Evolutionary conservation across 2,329 filamentous ascomycete species (phyloP).

Genomic region (Neonectria coccinea): DNA sequence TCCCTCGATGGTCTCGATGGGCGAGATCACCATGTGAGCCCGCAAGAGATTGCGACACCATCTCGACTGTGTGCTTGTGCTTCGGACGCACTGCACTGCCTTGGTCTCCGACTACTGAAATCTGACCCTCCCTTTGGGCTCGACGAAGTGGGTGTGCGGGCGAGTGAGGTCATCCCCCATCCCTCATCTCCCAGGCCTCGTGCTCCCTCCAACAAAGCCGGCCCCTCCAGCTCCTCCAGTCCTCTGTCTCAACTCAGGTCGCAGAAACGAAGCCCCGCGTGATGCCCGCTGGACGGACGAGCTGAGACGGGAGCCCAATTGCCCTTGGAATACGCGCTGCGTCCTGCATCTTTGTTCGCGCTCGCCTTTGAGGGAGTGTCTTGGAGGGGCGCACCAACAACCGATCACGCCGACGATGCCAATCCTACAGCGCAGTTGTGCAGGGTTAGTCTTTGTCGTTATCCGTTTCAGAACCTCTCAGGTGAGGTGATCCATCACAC

Average conservation of each 20-base stretch:
- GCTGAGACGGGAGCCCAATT: background rate
- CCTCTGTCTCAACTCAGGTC: constrained; percentile 15
- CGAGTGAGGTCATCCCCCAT: constrained; percentile 21
- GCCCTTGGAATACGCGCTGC: constrained; percentile 4
- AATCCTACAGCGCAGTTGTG: background rate
- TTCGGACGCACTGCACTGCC: background rate
- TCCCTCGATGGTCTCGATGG: constrained; percentile 15
- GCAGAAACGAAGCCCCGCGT: constrained; percentile 17
- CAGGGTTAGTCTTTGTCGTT: background rate
- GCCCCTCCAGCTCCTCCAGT: constrained; percentile 7
- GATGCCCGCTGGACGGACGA: constrained; percentile 1
- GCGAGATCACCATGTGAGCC: constrained; percentile 18
- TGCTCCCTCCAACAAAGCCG: constrained; percentile 17
- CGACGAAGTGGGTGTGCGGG: constrained; percentile 14
- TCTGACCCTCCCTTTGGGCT: constrained; percentile 14
- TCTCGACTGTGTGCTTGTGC: constrained; percentile 6
- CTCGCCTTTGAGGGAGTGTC: background rate
- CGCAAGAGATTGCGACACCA: constrained; percentile 20
- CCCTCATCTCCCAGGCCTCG: constrained; percentile 1
- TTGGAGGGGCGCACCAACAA: background rate
- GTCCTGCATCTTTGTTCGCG: background rate
- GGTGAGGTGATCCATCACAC: constrained; percentile 8
- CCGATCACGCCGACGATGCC: background rate
- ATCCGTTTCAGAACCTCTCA: constrained; percentile 21
- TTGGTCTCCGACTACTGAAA: constrained; percentile 10